phyloP scores from a whole-genome alignment of 2,329 filamentous ascomycete genomes.

The Aspergillus quadricinctus region DNA sequence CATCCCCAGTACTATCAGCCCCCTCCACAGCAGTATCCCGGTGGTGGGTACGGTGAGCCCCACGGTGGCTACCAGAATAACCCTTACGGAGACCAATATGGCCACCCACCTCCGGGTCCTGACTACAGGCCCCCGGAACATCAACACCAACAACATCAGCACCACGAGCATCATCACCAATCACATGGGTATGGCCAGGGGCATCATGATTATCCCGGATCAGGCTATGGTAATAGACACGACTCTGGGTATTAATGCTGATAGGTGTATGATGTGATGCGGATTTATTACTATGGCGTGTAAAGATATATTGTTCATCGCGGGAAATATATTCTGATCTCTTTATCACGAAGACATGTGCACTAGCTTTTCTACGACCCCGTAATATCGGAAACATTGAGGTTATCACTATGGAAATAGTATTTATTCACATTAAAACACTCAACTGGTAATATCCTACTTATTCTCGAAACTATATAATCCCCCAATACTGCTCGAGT shows the following conservation, averaged over 20 bases:
- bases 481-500: neutral
- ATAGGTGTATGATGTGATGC: neutral
- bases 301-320: neutral
- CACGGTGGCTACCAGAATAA: neutral
- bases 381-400: neutral
- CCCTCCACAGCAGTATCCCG: neutral
- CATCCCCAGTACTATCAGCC: conserved; percentile 1
- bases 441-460: neutral
- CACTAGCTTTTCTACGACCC: neutral
- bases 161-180: conserved; percentile 1
- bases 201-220: neutral
- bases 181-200: conserved; percentile 1
- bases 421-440: neutral
- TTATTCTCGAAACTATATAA: neutral
- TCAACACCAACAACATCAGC: conserved; percentile 3
- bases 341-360: neutral
- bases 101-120: neutral
- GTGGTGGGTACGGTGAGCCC: neutral
- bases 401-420: neutral
- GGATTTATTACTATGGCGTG: neutral
- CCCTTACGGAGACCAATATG: conserved; percentile 2
- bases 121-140: neutral
- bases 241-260: neutral
- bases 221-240: neutral
- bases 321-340: neutral